Evolutionary conservation across 2,329 filamentous ascomycete genomes (phyloP).

Genomic region (Tolypocladium nubicola): DNA sequence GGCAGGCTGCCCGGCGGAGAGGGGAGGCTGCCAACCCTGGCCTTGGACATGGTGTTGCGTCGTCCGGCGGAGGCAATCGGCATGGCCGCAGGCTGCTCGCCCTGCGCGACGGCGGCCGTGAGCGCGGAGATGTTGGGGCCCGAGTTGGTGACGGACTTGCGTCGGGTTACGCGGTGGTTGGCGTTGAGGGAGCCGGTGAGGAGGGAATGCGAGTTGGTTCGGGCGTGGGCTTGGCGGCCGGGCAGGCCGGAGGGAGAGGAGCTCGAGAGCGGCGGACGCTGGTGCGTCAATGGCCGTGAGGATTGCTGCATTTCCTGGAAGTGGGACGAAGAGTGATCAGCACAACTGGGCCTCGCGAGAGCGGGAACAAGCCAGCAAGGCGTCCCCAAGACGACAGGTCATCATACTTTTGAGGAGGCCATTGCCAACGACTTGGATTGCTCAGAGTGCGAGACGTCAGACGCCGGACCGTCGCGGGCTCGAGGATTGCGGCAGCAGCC

Average conservation of each 20-base stretch:
- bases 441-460: constrained; percentile 22
- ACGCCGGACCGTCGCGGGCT: constrained; percentile 19
- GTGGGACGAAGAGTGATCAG: constrained; percentile 17
- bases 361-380: constrained; percentile 18
- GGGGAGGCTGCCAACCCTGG: constrained; percentile 46
- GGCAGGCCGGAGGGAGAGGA: constrained; percentile 47
- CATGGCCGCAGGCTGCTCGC: constrained; percentile 43
- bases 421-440: constrained; percentile 34
- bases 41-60: constrained; percentile 61
- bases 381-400: constrained; percentile 11
- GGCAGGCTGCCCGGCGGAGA: constrained; percentile 60
- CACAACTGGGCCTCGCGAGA: constrained; percentile 20
- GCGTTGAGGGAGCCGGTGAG: constrained; percentile 68
- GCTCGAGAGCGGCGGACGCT: constrained; percentile 49
- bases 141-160: constrained; percentile 83
- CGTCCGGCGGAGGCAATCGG: constrained; percentile 48
- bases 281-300: constrained; percentile 56
- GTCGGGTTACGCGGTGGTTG: constrained; percentile 76
- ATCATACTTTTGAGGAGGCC: constrained; percentile 52
- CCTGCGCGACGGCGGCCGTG: constrained; percentile 62
- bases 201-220: constrained; percentile 73
- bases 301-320: constrained; percentile 53
- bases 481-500: constrained; percentile 12
- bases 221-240: constrained; percentile 53
- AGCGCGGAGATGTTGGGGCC: constrained; percentile 64